Base-by-base conservation (phyloP, 345 rosid species). In the Capsella bursapastoris region DNA sequence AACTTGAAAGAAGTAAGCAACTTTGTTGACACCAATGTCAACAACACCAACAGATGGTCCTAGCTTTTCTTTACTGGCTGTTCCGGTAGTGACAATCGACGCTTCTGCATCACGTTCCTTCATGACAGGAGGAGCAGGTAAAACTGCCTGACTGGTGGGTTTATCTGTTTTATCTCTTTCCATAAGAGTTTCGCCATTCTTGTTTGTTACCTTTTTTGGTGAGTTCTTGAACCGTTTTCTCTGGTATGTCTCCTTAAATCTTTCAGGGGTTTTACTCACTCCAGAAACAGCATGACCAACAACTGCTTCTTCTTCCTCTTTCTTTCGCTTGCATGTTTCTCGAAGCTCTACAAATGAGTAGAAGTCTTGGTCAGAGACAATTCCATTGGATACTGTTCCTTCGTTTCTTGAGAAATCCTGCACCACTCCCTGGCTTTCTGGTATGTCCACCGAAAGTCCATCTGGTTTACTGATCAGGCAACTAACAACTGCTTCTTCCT, bases 1-100 rank as follows among this genome's bases (percentile, higher is more conserved):
- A 74, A 85, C 86, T 34, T 74, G 82, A 61, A 87, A 89, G 62
- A 84, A 78, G 74, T 83, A 87, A 5, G 96, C 90, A 32, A 48
- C 66, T 62, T 83, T 80, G 64, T 82, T 81, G 35, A 82, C 61
- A 32, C 96, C 92, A 18, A 87, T 80, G 80, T 89, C 92, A n/a
- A 84, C 73, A 34, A 73, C 77, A 47, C 96, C 92, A 66, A 84
- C 52, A 34, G 81, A 71, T 57, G 87, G 83, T 52, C 92, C 86
- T n/a, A 66, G 47, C 40, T 41, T 49, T 12, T 79, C 76, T 72
- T 58, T 48, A 5, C 70, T 68, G 8, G 82, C 92, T 69, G 87
- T 84, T 76, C 90, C 96, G 0, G 62, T 77, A 45, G 74, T 66
- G 43, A 53, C 49, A 65, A 77, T 56, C 4, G 72, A 79, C 9